These are phyloP conservation scores for Trametes punicea DNA, from an alignment of 768 basidiomycete genomes.

Conservation along the genomic window DNA sequence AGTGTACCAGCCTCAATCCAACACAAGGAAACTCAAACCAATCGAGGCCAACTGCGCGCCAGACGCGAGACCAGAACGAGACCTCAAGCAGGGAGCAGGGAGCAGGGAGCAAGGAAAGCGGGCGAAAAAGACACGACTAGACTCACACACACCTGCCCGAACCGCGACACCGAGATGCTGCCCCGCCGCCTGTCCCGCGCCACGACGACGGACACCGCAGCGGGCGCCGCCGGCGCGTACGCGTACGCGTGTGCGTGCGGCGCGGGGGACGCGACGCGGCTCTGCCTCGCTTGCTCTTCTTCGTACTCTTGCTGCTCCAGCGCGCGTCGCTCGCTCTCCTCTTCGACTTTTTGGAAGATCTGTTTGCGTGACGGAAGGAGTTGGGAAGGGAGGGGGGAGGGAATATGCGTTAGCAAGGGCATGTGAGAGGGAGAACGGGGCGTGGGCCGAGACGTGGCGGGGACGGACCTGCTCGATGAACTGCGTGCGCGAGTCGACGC, in stretches of 20 bases:
- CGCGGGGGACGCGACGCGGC: constrained; percentile 1
- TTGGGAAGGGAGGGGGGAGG: not conserved
- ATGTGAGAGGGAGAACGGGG: not conserved
- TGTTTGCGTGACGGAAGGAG: constrained; percentile 21
- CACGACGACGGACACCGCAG: constrained; percentile 5
- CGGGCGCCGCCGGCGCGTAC: constrained; percentile 6
- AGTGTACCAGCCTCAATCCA: too few species aligned
- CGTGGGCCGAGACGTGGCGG: not conserved
- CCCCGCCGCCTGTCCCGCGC: constrained; percentile 36
- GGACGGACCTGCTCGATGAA: constrained; percentile 22
- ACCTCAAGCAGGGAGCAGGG: not conserved
- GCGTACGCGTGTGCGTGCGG: not conserved
- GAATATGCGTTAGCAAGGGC: too few species aligned
- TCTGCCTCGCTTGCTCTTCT: constrained; percentile 2
- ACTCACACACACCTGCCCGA: constrained; percentile 49
- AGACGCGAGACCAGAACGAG: too few species aligned
- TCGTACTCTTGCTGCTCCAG: constrained; percentile 16
- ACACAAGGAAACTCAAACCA: too few species aligned
- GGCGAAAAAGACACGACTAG: not conserved
- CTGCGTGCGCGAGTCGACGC: constrained; percentile 11
- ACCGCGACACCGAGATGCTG: constrained; percentile 57
- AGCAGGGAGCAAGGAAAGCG: not conserved
- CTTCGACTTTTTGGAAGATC: constrained; percentile 59
- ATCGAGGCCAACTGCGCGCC: too few species aligned
- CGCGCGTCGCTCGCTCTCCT: constrained; percentile 52